Conservation (phyloP, 805 yeast genomes). For the Starmera caribaea region DNA sequence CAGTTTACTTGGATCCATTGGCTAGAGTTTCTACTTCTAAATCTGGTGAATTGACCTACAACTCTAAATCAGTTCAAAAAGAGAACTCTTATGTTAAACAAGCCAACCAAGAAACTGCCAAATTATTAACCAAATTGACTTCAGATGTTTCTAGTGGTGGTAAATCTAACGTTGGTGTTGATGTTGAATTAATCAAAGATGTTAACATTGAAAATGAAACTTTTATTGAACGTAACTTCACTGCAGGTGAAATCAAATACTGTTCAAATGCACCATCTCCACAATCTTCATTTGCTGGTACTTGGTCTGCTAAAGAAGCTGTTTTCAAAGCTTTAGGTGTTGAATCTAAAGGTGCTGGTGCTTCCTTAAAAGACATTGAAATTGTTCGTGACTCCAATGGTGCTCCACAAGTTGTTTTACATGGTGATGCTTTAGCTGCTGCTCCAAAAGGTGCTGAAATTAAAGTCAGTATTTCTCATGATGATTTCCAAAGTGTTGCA, state of each 20-base stretch:
- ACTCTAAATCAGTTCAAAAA: slow-evolving; percentile 41
- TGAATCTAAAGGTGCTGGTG: slow-evolving; percentile 89
- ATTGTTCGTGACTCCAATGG: slow-evolving; percentile 54
- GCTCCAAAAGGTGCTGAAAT: slow-evolving; percentile 65
- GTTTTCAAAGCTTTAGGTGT: slow-evolving; percentile 94
- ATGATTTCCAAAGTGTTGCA: slow-evolving; percentile 95
- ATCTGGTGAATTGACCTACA: slow-evolving; percentile 36
- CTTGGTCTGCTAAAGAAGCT: slow-evolving; percentile 99
- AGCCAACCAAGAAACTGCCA: slow-evolving; percentile 50
- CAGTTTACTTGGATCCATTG: slow-evolving; percentile 92
- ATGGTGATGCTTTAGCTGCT: slow-evolving; percentile 67
- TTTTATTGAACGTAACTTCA: slow-evolving; percentile 87
- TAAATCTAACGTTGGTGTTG: slow-evolving; percentile 79
- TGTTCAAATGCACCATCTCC: slow-evolving; percentile 67
- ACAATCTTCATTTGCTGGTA: slow-evolving; percentile 89
- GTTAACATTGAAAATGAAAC: slow-evolving; percentile 84
- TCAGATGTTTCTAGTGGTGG: slow-evolving; percentile 27
- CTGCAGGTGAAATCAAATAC: slow-evolving; percentile 68
- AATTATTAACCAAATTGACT: slow-evolving; percentile 49
- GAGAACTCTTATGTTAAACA: slow-evolving; percentile 31
- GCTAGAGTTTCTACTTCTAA: slow-evolving; percentile 39
- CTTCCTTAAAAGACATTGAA: slow-evolving; percentile 86
- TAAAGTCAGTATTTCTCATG: slow-evolving; percentile 89
- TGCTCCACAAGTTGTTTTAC: slow-evolving; percentile 72
- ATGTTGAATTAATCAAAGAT: slow-evolving; percentile 80